A percentile compares a stretch with the other conserved stretches of the same genome.
phyloP scores from a whole-genome alignment of 2,329 filamentous ascomycete genomes.

The Westerdykella sp. region DNA sequence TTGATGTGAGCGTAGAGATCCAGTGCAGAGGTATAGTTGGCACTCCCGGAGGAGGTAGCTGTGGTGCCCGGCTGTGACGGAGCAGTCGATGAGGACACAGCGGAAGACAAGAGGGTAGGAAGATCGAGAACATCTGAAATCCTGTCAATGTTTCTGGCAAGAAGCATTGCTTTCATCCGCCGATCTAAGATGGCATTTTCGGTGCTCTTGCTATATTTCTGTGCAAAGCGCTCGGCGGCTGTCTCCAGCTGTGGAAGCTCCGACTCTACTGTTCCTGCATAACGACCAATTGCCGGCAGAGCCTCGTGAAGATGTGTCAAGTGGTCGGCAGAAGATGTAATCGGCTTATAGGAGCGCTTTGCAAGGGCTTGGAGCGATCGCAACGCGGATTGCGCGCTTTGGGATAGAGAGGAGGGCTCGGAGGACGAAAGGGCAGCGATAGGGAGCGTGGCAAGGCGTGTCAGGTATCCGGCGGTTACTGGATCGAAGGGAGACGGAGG shows the following conservation, averaged over 20 bases:
- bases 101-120: slow-evolving; percentile 75
- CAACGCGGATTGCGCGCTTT: slow-evolving; percentile 72
- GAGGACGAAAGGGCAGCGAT: slow-evolving; percentile 64
- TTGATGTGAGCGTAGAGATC: slow-evolving; percentile 93
- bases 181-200: slow-evolving; percentile 59
- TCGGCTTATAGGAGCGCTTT: slow-evolving; percentile 77
- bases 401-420: slow-evolving; percentile 74
- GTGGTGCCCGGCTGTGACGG: slow-evolving; percentile 39
- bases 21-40: slow-evolving; percentile 81
- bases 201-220: slow-evolving; percentile 71
- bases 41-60: slow-evolving; percentile 36
- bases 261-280: slow-evolving; percentile 61
- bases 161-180: slow-evolving; percentile 71
- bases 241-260: slow-evolving; percentile 73
- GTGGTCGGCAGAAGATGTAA: slow-evolving; percentile 74
- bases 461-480: slow-evolving; percentile 64
- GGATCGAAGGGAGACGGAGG: slow-evolving; percentile 44
- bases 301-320: slow-evolving; percentile 67
- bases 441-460: slow-evolving; percentile 68
- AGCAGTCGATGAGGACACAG: slow-evolving; percentile 56
- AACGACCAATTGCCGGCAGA: slow-evolving; percentile 62
- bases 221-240: slow-evolving; percentile 72
- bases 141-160: slow-evolving; percentile 81
- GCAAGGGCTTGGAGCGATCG: slow-evolving; percentile 82
- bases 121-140: slow-evolving; percentile 87